These are phyloP conservation scores for Plasmodium falciparum DNA, from an alignment of 169 alveolate genomes.

Conservation along the genomic window DNA sequence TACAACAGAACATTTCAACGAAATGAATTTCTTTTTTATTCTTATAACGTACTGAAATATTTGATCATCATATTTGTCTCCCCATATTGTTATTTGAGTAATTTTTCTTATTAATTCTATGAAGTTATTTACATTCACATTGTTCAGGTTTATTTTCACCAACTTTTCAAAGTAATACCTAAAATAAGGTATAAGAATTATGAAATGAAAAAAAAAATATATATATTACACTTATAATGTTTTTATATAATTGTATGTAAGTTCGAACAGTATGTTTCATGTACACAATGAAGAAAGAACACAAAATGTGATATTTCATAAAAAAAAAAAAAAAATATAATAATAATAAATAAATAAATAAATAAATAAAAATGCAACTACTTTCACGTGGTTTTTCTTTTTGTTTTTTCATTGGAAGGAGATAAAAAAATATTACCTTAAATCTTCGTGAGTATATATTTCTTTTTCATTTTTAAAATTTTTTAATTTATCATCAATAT, in stretches of 20 bases:
- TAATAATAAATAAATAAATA: neutral
- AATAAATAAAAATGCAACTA: neutral
- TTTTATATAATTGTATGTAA: too few relatives aligned
- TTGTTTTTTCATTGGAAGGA: neutral
- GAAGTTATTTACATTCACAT: conserved; percentile 59
- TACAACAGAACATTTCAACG: neutral
- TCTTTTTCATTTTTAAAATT: conserved; percentile 65
- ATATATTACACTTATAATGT: too few relatives aligned
- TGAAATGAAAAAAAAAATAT: too few relatives aligned
- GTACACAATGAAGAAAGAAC: too few relatives aligned
- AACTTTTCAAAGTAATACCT: conserved; percentile 67
- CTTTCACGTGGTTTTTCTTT: neutral
- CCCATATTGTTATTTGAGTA: conserved; percentile 75
- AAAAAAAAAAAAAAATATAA: neutral
- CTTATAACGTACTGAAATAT: conserved; percentile 48
- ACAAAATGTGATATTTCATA: neutral
- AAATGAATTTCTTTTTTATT: too few relatives aligned
- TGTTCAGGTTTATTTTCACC: conserved; percentile 52
- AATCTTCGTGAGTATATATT: conserved; percentile 62
- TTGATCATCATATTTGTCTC: conserved; percentile 71
- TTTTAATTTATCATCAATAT: conserved; percentile 60
- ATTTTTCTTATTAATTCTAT: conserved; percentile 55
- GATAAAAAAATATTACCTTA: conserved; percentile 26
- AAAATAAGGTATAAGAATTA: neutral
- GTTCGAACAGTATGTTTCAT: too few relatives aligned